Conservation (phyloP, 345 rosid species). For the Ailanthus altissimus region DNA sequence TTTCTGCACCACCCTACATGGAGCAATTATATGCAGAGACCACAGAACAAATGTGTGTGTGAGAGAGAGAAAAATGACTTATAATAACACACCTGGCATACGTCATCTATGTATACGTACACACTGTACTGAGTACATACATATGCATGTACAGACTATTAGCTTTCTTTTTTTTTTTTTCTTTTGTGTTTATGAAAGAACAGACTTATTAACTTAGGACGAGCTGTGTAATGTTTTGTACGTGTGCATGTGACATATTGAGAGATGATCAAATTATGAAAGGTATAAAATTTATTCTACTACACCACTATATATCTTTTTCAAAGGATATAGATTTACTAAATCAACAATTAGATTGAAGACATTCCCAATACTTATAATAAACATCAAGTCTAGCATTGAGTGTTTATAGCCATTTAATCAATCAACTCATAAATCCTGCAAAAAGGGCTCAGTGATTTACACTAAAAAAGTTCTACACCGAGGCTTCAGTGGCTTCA, state of each 20-base stretch:
- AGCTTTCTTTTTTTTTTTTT: too few species aligned
- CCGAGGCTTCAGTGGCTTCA: too few species aligned
- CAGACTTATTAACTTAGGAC: too few species aligned
- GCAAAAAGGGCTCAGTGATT: not conserved
- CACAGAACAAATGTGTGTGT: constrained; percentile 18
- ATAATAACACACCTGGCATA: not conserved
- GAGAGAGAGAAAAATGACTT: not conserved
- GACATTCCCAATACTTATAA: not conserved
- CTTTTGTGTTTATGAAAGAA: too few species aligned
- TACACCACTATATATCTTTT: not conserved
- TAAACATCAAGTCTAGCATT: too few species aligned
- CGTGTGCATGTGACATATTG: not conserved
- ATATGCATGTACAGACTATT: not conserved
- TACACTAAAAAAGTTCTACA: not conserved
- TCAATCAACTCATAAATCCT: not conserved
- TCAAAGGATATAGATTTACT: not conserved
- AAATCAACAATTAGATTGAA: not conserved
- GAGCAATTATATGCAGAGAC: constrained; percentile 21
- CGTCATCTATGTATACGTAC: not conserved
- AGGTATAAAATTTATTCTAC: not conserved
- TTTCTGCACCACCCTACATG: constrained; percentile 92
- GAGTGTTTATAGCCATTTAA: too few species aligned
- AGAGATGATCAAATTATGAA: not conserved
- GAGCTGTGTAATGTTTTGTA: too few species aligned
- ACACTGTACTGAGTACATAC: not conserved